These are phyloP conservation scores for Polysphondylium violaceum DNA, from an alignment of 78 protist genomes.

Conservation along the genomic window DNA sequence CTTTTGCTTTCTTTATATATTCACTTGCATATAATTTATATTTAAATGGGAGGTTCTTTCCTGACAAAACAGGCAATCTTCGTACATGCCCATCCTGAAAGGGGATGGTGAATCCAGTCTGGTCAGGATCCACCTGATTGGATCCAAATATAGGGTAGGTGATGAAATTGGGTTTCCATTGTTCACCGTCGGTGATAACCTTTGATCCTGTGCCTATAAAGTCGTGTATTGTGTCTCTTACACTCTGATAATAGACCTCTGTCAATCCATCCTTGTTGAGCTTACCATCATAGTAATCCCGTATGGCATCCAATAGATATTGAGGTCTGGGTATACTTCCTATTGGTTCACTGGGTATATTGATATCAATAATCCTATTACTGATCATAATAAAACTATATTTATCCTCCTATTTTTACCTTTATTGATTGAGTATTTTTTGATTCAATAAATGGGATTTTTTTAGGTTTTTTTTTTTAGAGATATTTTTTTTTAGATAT, in stretches of 20 bases:
- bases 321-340: slow-evolving; percentile 55
- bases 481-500: too few species aligned
- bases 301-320: slow-evolving; percentile 18
- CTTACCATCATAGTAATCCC: neutral
- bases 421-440: too few species aligned
- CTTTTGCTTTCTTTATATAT: neutral
- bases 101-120: neutral
- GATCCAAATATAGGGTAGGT: slow-evolving; percentile 38
- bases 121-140: neutral
- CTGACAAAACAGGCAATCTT: slow-evolving; percentile 17
- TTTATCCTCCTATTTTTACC: too few species aligned
- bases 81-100: slow-evolving; percentile 31
- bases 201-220: slow-evolving; percentile 8
- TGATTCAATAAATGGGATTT: too few species aligned
- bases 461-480: too few species aligned
- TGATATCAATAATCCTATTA: too few species aligned
- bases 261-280: neutral
- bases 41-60: slow-evolving; percentile 11
- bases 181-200: slow-evolving; percentile 63
- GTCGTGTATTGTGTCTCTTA: neutral
- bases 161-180: slow-evolving; percentile 27
- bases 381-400: too few species aligned
- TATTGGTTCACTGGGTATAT: slow-evolving; percentile 36
- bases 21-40: slow-evolving; percentile 15
- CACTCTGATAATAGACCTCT: neutral